Conservation (phyloP, 768 basidiomycete genomes). For the Pisolithus orientalis region DNA sequence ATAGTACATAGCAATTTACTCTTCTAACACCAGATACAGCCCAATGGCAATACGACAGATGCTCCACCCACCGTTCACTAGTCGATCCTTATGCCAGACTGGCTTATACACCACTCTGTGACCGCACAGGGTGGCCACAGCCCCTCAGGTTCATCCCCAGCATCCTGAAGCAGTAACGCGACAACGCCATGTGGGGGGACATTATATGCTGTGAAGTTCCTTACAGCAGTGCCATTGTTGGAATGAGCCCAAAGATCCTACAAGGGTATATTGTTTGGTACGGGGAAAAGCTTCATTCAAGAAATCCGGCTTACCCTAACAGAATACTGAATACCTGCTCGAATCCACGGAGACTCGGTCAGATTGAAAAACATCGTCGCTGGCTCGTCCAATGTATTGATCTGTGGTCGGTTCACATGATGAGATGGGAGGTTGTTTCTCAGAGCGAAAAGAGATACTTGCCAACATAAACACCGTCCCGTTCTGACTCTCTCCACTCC, state of each 20-base stretch:
- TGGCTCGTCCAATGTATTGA: slow-evolving; percentile 53
- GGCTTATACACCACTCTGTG: slow-evolving; percentile 49
- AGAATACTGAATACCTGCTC: slow-evolving; percentile 56
- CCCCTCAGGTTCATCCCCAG: slow-evolving; percentile 58
- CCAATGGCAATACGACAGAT: too few species aligned
- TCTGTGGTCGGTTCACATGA: slow-evolving; percentile 26
- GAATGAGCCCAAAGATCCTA: slow-evolving; percentile 74
- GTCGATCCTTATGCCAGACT: slow-evolving; percentile 46
- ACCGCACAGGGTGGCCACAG: slow-evolving; percentile 53
- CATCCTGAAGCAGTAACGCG: slow-evolving; percentile 59
- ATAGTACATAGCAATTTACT: too few species aligned
- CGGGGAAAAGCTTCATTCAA: not conserved
- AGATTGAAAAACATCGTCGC: slow-evolving; percentile 56
- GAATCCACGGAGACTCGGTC: slow-evolving; percentile 66
- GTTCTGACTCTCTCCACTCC: slow-evolving; percentile 61
- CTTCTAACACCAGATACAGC: too few species aligned
- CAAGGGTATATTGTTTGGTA: not conserved
- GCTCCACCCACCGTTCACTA: not conserved
- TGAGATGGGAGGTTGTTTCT: not conserved
- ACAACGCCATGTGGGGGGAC: slow-evolving; percentile 68
- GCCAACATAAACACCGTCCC: slow-evolving; percentile 67
- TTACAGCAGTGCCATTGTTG: slow-evolving; percentile 58
- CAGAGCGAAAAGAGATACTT: slow-evolving; percentile 7
- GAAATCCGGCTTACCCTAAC: slow-evolving; percentile 43
- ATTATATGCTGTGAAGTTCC: slow-evolving; percentile 45